These are phyloP conservation scores for Chaetoceros tenuissimus DNA, from an alignment of 108 stramenopile species.

Conservation along the genomic window DNA sequence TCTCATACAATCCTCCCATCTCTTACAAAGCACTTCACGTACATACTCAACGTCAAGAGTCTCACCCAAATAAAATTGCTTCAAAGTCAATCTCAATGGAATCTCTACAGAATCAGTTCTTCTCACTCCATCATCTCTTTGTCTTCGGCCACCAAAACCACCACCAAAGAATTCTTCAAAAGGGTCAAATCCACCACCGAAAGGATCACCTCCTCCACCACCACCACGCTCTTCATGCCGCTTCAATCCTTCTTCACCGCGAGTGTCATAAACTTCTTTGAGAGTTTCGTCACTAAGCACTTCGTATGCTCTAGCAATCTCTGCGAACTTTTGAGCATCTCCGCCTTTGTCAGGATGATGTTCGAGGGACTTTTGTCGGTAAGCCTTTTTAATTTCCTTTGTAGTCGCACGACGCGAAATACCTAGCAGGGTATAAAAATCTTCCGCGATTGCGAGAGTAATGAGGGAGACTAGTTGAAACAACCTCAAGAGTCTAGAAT, in stretches of 20 bases:
- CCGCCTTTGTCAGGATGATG: constrained; percentile 97
- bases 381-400: constrained; percentile 94
- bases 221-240: constrained; percentile 76
- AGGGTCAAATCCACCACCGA: constrained; percentile 20
- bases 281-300: constrained; percentile 92
- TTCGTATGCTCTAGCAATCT: constrained; percentile 95
- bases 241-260: constrained; percentile 95
- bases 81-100: constrained; percentile 83
- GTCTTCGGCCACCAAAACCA: constrained; percentile 73
- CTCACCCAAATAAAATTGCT: constrained; percentile 90
- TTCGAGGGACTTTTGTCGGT: constrained; percentile 85
- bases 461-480: constrained; percentile 13
- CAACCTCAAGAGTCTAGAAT: background rate
- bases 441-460: constrained; percentile 18
- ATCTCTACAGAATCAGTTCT: constrained; percentile 89
- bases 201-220: constrained; percentile 67
- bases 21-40: constrained; percentile 85
- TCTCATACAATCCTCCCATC: constrained; percentile 88
- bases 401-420: constrained; percentile 48
- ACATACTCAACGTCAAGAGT: constrained; percentile 86
- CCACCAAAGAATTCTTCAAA: constrained; percentile 76
- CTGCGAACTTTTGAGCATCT: constrained; percentile 87
- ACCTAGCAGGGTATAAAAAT: constrained; percentile 79
- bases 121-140: constrained; percentile 62
- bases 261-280: constrained; percentile 88